Base-by-base conservation (phyloP, 2,329 filamentous ascomycete genomes). In the Hymenotorrendiella dingleyae region DNA sequence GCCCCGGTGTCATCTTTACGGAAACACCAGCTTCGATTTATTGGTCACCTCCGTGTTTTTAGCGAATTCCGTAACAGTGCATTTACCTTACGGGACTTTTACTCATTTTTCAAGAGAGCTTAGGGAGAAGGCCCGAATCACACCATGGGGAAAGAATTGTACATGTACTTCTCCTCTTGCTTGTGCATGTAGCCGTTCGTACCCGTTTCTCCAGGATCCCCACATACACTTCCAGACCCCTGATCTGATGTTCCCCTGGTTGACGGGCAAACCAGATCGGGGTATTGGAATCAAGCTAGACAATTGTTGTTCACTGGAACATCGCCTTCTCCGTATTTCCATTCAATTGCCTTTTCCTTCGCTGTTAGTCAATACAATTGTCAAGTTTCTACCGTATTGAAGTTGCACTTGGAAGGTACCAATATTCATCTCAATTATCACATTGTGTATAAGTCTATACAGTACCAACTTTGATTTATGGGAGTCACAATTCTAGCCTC, bases 61-160 rank as follows among this genome's bases (percentile, higher is more conserved):
- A 30, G 28, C 28, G n/a, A n/a, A n/a, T n/a, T n/a, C n/a, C n/a
- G n/a, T n/a, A n/a, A n/a, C n/a, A n/a, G n/a, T n/a, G n/a, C n/a
- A n/a, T n/a, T n/a, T n/a, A n/a, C n/a, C n/a, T n/a, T n/a, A 14
- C n/a, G 28, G 28, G 28, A 16, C 28, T 30, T 30, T 30, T 30
- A 30, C 17, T 12, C 17, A 10, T 30, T 8, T 30, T 14, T 30
- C n/a, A 10, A 8, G n/a, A 6, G n/a, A 12, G 16, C 17, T 12
- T 30, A 14, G 28, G n/a, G n/a, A 39, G 36, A 39, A 39, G 36
- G 36, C 36, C 36, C 36, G 36, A 39, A n/a, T 39, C 36, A 30
- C 28, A 39, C 29, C 4, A 21, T 26, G 36, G 36, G 16, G 28
- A 29, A 39, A 28, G 26, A 17, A 21, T 36, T 12, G 33, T 19